Percentiles rank a stretch among this genome's conserved stretches.
Evolutionary conservation across 768 basidiomycete species (phyloP).

Genomic region (Kwoniella newhampshirensis): DNA sequence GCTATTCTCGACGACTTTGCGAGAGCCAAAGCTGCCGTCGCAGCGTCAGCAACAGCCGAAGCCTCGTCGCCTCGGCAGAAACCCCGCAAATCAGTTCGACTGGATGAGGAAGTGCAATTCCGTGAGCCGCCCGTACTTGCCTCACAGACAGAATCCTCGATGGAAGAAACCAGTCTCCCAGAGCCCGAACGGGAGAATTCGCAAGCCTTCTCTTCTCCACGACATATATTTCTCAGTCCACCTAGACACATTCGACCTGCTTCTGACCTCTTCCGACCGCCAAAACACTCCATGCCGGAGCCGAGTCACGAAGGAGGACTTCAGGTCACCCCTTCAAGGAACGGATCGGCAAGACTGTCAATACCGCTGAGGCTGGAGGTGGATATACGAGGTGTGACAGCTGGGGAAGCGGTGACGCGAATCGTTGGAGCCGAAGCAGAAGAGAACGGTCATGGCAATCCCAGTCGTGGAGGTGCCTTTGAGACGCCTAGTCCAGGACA

Average conservation of each 20-base stretch:
- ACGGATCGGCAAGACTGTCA: neutral
- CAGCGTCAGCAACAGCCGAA: no score
- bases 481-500: neutral
- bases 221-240: conserved; percentile 12
- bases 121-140: neutral
- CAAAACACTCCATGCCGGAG: no score
- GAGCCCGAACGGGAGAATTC: neutral
- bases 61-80: neutral
- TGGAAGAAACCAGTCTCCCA: neutral
- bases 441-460: no score
- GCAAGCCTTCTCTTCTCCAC: conserved; percentile 2
- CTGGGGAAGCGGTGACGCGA: neutral
- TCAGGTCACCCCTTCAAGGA: neutral
- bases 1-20: conserved; percentile 11
- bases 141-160: neutral
- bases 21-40: neutral
- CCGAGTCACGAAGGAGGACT: no score
- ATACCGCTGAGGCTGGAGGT: conserved; percentile 6
- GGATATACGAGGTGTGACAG: conserved; percentile 5
- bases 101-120: neutral
- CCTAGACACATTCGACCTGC: conserved; percentile 1
- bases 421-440: neutral
- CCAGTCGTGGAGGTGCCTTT: no score
- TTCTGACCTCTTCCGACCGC: neutral
- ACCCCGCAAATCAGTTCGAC: conserved; percentile 1